Percentiles rank a stretch among this genome's conserved stretches.
Evolutionary conservation across 192 early-diverging fungal species (phyloP).

Genomic region (Backusella tarrabulga): DNA sequence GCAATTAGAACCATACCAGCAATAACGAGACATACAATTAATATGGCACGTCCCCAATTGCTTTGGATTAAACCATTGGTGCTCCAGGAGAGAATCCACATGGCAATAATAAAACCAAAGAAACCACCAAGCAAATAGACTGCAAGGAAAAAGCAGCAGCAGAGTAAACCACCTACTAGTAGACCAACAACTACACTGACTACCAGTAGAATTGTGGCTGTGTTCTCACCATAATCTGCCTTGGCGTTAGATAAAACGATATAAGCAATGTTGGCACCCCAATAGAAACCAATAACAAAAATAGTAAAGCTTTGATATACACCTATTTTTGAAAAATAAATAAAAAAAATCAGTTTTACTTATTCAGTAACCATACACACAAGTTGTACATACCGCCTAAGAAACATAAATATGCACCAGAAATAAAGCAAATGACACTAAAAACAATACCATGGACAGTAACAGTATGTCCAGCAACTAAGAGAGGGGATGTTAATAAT

Average conservation of each 20-base stretch:
- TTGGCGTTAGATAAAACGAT: constrained; percentile 49
- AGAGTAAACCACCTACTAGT: constrained; percentile 59
- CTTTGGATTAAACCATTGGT: constrained; percentile 59
- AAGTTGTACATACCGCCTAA: constrained; percentile 18
- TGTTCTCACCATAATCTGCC: constrained; percentile 35
- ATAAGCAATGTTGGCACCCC: constrained; percentile 49
- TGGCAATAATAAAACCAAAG: constrained; percentile 72
- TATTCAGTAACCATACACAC: neutral
- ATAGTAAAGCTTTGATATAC: constrained; percentile 51
- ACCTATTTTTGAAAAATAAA: constrained; percentile 2
- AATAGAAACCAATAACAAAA: constrained; percentile 76
- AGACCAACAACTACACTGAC: constrained; percentile 62
- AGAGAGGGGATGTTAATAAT: neutral
- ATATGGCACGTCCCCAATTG: constrained; percentile 63
- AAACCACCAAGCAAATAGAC: constrained; percentile 75
- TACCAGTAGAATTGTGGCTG: constrained; percentile 51
- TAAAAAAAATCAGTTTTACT: neutral
- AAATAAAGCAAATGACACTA: constrained; percentile 30
- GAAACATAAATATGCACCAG: constrained; percentile 30
- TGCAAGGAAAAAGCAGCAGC: constrained; percentile 71
- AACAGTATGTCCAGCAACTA: constrained; percentile 15
- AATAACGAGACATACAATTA: constrained; percentile 64
- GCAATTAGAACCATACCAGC: constrained; percentile 62
- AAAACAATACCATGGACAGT: constrained; percentile 28
- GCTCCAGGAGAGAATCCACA: constrained; percentile 68